Base-by-base conservation (phyloP, 2,329 filamentous ascomycete species). In the Fusarium solani-melongenae region DNA sequence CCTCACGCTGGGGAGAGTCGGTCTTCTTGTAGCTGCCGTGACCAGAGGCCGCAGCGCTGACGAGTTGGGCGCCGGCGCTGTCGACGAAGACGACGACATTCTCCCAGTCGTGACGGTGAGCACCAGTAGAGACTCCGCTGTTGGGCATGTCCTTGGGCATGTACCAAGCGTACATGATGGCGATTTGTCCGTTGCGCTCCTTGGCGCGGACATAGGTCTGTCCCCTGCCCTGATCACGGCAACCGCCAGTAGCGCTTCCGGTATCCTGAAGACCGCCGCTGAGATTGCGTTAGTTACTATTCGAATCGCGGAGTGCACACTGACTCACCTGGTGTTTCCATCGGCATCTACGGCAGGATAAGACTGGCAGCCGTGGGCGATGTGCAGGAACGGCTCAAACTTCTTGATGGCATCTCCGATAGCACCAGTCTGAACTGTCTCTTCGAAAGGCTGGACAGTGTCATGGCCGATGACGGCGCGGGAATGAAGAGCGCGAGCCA, bases 291-390 rank as follows among this genome's bases (percentile, higher is more conserved):
- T 33, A 29, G 57, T 5, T 7, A 49, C 15, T 10, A 20, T 53
- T 41, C 33, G 24, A 6, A 6, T 29, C 9, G 20, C 24, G 6
- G 14, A 9, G 15, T 3, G 3, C 6, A 22, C 10, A 6, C 10
- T 63, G 33, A 59, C 39, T 22, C 31, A 91, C 89, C 85, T 83
- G 6, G 86, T 90, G 72, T 91, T 83, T 3, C 90, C 90, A 0
- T 82, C 78, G 2, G 83, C 83, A 68, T 91, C 86, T 2, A 92
- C 89, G 2, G 87, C 90, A 1, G 90, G 89, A 74, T 89, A 92
- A 0, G 90, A 88, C 17, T 91, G 89, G 70, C 90, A 92, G 53
- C 90, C 90, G 73, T 88, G 88, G 20, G 85, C 83, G 6, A 91
- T 86, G 12, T 79, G 72, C 8, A 82, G 76, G 51, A 74, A 73